A percentile compares a stretch with the other conserved stretches of the same genome.
Evolutionary conservation across 306 rosid genomes (phyloP).

Genomic region (Trichosanthes truncata): DNA sequence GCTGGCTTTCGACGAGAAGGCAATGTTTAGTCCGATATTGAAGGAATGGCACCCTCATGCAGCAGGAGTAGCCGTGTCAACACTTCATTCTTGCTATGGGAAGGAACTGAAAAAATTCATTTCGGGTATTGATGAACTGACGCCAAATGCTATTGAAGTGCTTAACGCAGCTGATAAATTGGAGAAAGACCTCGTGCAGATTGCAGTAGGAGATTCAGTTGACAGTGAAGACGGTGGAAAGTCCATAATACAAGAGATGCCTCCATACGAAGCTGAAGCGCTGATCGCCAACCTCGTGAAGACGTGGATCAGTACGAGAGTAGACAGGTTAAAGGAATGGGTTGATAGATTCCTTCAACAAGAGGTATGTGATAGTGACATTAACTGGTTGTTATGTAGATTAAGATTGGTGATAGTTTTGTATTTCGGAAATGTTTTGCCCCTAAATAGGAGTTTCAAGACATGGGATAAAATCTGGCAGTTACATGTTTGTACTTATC

Average conservation of each 20-base stretch:
- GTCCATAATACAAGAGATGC: conserved; percentile 87
- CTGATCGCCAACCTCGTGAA: conserved; percentile 53
- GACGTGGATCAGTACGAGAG: conserved; percentile 76
- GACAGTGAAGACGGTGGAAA: conserved; percentile 98
- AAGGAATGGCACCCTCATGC: conserved; percentile 88
- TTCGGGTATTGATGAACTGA: conserved; percentile 47
- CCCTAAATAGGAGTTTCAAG: neutral
- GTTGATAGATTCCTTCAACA: conserved; percentile 62
- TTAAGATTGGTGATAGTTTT: neutral
- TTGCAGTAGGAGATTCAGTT: conserved; percentile 82
- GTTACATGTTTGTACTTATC: neutral
- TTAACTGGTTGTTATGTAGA: neutral
- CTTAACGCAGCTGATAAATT: conserved; percentile 80
- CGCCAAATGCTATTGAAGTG: conserved; percentile 71
- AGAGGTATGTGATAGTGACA: conserved; percentile 47
- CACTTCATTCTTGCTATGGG: conserved; percentile 82
- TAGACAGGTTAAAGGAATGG: conserved; percentile 82
- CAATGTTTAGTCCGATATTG: conserved; percentile 60
- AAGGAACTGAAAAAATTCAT: conserved; percentile 69
- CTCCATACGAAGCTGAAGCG: conserved; percentile 89
- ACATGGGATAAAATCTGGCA: neutral
- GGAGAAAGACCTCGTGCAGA: conserved; percentile 95
- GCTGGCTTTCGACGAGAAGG: conserved; percentile 69
- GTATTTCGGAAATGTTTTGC: neutral
- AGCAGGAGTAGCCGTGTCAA: conserved; percentile 76